phyloP scores from a whole-genome alignment of 1,139 yeast genomes.

The Geotrichum europaeum region DNA sequence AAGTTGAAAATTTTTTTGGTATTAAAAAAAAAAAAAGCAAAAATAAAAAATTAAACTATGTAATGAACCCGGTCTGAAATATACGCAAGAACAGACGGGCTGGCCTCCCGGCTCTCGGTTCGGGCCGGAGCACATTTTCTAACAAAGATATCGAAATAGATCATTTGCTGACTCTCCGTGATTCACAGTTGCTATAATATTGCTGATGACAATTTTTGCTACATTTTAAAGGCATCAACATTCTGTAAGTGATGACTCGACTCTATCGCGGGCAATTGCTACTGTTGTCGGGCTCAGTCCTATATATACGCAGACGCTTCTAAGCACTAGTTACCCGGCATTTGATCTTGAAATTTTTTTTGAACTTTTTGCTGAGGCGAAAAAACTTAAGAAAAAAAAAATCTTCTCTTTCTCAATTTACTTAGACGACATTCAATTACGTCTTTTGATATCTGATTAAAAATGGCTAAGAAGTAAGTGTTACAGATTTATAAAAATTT shows the following conservation, averaged over 20 bases:
- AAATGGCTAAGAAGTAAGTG: slow-evolving; percentile 14
- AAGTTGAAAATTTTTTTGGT: neutral
- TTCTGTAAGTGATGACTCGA: neutral
- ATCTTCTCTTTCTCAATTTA: neutral
- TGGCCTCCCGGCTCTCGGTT: neutral
- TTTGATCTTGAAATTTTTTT: slow-evolving; percentile 1
- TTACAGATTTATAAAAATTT: neutral
- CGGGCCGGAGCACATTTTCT: neutral
- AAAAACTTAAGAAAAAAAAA: neutral
- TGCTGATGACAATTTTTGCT: no score
- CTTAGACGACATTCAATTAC: neutral
- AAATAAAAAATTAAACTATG: neutral
- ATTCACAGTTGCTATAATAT: no score
- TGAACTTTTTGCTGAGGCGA: neutral
- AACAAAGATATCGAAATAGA: neutral
- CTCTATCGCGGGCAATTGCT: neutral
- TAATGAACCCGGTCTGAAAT: neutral
- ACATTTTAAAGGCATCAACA: neutral
- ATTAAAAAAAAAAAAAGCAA: neutral
- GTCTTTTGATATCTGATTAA: neutral
- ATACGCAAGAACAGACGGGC: neutral
- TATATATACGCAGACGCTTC: neutral
- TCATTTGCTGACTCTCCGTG: no score
- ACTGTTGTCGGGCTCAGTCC: neutral
- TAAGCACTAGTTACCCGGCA: slow-evolving; percentile 15